Evolutionary conservation across 352 stramenopile genomes (phyloP), one percentile per base, ranked within the genome.

Genomic region (Pilasporangium apinafurcum): DNA sequence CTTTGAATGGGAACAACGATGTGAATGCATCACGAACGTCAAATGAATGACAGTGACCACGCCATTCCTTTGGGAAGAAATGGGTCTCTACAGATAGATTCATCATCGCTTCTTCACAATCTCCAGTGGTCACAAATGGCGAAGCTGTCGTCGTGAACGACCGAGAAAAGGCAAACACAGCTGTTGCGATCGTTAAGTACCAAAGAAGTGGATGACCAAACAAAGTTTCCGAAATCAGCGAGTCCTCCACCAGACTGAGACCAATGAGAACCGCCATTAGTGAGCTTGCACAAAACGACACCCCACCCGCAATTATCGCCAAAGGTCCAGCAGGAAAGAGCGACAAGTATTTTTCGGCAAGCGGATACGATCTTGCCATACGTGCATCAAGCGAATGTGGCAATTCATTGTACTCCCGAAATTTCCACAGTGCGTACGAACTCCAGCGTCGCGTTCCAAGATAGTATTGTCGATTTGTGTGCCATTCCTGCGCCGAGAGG

Each of bases 321-420:
- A 95, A 52, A 12, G 95, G 63, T 5, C 92, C 91, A 24, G 82
- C 79, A 2, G 83, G 84, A 65, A 99, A 99, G 56, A 98, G 84
- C 28, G 86, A 79, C 14, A 98, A 48, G 62, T 99, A 99, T 4
- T 81, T 68, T 28, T 97, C 83, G 2, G 95, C 93, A 2, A 95
- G 70, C 26, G 86, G 62, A 52, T 98, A 98, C 14, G 87, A 97
- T 13, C 90, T 80, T 28, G 73, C 79, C 45, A 98, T 84, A 20
- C 96, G 83, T n/a, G 81, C 72, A 48, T 98, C 93, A 49, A 98
- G 95, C 27, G 94, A 64, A 53, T 99, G 95, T n/a, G 92, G 90
- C 1, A 99, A 64, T 56, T 99, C 97, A 65, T 99, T 99, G 72
- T 98, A 98, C 70, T 99, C 96, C 36, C 96, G 79, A 57, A 98